Evolutionary conservation across 1,284 basidiomycete species (phyloP).

Genomic region (Porodaedalea pini): DNA sequence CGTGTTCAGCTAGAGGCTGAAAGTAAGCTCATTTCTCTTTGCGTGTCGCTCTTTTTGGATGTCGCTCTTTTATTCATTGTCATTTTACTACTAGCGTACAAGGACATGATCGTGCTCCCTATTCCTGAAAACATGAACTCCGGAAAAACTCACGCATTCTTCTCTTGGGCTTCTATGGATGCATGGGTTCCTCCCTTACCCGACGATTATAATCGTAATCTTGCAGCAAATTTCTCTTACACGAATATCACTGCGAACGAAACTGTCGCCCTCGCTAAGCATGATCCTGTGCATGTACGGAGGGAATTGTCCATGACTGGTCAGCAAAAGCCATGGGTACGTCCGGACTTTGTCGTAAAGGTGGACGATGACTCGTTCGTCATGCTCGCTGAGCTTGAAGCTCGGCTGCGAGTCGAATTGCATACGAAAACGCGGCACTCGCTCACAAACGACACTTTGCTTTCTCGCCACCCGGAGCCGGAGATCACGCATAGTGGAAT

Average conservation of each 20-base stretch:
- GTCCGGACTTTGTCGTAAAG: conserved; percentile 88
- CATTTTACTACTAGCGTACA: conserved; percentile 77
- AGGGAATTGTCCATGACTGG: conserved; percentile 42
- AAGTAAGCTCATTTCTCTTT: conserved; percentile 49
- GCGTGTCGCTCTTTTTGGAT: conserved; percentile 1
- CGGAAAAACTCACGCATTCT: conserved; percentile 84
- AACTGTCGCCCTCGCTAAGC: conserved; percentile 52
- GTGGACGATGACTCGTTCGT: conserved; percentile 94
- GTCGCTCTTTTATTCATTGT: neutral
- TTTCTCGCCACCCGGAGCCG: conserved; percentile 7
- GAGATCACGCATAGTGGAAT: conserved; percentile 17
- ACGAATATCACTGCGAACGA: conserved; percentile 50
- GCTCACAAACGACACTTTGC: conserved; percentile 8
- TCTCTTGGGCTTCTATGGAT: conserved; percentile 86
- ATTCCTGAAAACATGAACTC: conserved; percentile 89
- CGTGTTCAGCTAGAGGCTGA: conserved; percentile 89
- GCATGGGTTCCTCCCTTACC: conserved; percentile 87
- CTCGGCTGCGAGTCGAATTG: conserved; percentile 74
- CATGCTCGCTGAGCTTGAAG: conserved; percentile 90
- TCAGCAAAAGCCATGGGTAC: conserved; percentile 57
- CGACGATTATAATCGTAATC: conserved; percentile 38
- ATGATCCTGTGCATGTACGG: conserved; percentile 60
- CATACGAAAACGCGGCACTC: conserved; percentile 31
- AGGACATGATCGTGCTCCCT: conserved; percentile 85
- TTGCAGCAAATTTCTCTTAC: conserved; percentile 52